Evolutionary conservation across 345 rosid genomes (phyloP), one percentile per base, ranked within the genome.

Genomic region (Aurinia saxatilis): DNA sequence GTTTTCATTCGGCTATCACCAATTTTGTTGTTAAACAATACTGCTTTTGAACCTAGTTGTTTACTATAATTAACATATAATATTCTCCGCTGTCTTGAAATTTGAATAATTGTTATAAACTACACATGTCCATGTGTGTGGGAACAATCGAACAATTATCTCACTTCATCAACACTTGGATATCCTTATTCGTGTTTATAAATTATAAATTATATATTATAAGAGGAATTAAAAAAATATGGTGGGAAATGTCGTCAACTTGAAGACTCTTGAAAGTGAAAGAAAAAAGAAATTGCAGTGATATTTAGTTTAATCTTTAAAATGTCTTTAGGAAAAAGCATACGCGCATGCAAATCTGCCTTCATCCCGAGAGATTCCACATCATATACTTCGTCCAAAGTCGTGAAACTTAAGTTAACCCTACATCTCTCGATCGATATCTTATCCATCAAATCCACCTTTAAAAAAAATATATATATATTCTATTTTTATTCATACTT

Each of bases 321-420:
- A 27, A 27, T 61, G 58, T 46, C 74, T 70, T 63, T 70, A 47
- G 50, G n/a, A 70, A 70, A 70, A 70, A 63, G 74, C 39, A 70
- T 21, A 70, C 63, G 74, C 74, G 74, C 74, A 70, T 70, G 74
- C 74, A 63, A 70, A 70, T 39, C 57, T 60, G 54, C 35, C 51
- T 53, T 55, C 64, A 40, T 47, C 50, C 38, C 41, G 31, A 62
- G 61, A 70, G 74, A 70, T 48, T 70, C 74, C 74, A 63, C 51
- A 34, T 55, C 31, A 27, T 62, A 39, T 8, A 36, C 60, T 59
- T 52, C 63, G 4, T 11, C 34, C 35, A 61, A n/a, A 60, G 65
- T 61, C 68, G 74, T 70, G 64, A 55, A 54, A 62, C 68, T 70
- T 39, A 70, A 63, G 68, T 54, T 62, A 70, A 47, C 37, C 63